A percentile compares a stretch with the other conserved stretches of the same genome.
Conservation (phyloP, 805 yeast genomes). For the Cyberlindnera sargentensis region DNA sequence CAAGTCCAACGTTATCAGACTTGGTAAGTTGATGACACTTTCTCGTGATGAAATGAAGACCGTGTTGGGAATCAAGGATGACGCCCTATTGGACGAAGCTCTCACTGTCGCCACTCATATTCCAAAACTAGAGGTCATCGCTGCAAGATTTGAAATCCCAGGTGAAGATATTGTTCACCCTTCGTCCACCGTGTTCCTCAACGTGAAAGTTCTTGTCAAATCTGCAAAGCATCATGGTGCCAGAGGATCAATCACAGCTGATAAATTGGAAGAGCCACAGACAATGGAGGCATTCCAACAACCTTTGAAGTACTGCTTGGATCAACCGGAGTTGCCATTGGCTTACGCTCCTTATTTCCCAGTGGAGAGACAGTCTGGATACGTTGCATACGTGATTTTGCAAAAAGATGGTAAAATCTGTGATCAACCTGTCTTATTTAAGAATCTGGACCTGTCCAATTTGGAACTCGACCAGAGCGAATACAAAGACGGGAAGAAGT, state of each 20-base stretch:
- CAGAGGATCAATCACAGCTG: slow-evolving; percentile 25
- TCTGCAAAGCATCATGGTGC: slow-evolving; percentile 60
- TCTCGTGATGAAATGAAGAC: slow-evolving; percentile 48
- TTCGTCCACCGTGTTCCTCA: slow-evolving; percentile 65
- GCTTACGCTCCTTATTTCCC: slow-evolving; percentile 78
- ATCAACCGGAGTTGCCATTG: slow-evolving; percentile 65
- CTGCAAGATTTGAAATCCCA: slow-evolving; percentile 74
- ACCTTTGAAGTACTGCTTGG: slow-evolving; percentile 58
- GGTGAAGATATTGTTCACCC: slow-evolving; percentile 76
- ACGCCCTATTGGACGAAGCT: slow-evolving; percentile 38
- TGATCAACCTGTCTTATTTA: slow-evolving; percentile 54
- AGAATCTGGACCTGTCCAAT: slow-evolving; percentile 48
- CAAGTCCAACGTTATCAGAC: slow-evolving; percentile 41
- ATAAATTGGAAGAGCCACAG: slow-evolving; percentile 44
- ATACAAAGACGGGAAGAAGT: slow-evolving; percentile 25
- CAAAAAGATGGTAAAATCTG: slow-evolving; percentile 78
- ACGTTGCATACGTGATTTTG: slow-evolving; percentile 62
- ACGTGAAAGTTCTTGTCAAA: slow-evolving; percentile 65
- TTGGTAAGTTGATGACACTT: slow-evolving; percentile 63
- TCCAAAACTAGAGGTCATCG: slow-evolving; percentile 62
- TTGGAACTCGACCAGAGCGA: slow-evolving; percentile 45
- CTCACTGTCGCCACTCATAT: slow-evolving; percentile 52
- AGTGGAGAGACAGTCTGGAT: slow-evolving; percentile 36
- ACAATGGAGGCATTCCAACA: slow-evolving; percentile 61
- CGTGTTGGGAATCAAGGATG: slow-evolving; percentile 44